Evolutionary conservation across 169 alveolate species (phyloP), one percentile per base, ranked within the genome.

Genomic region (Plasmodium sp.): DNA sequence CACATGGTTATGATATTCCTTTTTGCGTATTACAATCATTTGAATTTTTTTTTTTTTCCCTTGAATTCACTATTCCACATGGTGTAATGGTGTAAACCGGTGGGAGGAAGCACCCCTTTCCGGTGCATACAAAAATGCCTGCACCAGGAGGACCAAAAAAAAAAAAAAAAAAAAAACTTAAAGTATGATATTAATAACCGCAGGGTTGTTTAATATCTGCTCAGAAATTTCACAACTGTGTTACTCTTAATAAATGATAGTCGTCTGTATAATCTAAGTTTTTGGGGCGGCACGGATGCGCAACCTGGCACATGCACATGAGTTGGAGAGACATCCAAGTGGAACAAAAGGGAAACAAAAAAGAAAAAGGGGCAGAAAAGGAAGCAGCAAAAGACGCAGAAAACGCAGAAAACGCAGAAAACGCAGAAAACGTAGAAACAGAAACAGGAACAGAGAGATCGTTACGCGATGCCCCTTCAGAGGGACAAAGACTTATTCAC

Each of bases 171-270:
- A 43, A 18, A 51, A 43, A n/a, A 18, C 33, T 54, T 22, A 79
- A 18, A 48, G n/a, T 31, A 18, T 67, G 77, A 48, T 79, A 27
- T 48, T 48, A 79, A 48, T 54, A 7, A 79, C 72, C 84, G 2
- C 72, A 22, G 91, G 91, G 54, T 83, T 48, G 91, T 83, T 33
- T 43, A 67, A 48, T 22, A 45, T 79, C 67, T 79, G 39, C 27
- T 22, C 6, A 67, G 27, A 67, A 27, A 5, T 9, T 18, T 22
- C 18, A 27, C 27, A 67, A 67, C 5, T 67, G 33, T 1, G 77
- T 27, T 67, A 10, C n/a, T 67, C 16, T 67, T 22, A 79, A 12
- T 27, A 45, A 48, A 10, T 54, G 6, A 18, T 6, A 79, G 39
- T n/a, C 12, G 16, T 67, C 16, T 67, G n/a, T 67, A 67, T 67